These are phyloP conservation scores for Arthromyces matolae DNA, from an alignment of 768 basidiomycete genomes.

Conservation along the genomic window DNA sequence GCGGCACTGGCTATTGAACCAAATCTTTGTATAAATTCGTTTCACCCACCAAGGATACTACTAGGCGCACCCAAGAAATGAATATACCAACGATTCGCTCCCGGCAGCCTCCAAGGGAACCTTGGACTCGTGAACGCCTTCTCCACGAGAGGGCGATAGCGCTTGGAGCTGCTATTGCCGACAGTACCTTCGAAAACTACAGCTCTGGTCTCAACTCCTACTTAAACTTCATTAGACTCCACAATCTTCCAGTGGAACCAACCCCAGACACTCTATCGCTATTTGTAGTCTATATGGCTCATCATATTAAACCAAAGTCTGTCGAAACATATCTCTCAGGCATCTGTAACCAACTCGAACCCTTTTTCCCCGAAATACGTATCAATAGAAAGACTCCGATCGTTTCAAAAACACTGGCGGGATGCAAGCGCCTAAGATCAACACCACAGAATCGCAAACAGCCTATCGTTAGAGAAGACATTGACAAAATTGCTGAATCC, in stretches of 20 bases:
- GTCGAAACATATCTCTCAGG: slow-evolving; percentile 35
- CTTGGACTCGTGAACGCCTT: slow-evolving; percentile 26
- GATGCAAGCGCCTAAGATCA: too few species aligned
- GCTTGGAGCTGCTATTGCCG: slow-evolving; percentile 19
- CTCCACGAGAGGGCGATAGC: slow-evolving; percentile 21
- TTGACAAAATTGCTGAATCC: neutral
- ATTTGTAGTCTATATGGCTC: slow-evolving; percentile 31
- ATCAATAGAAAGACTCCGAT: slow-evolving; percentile 17
- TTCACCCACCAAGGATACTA: neutral
- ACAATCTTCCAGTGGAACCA: slow-evolving; percentile 32
- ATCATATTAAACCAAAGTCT: slow-evolving; percentile 33
- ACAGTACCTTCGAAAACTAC: slow-evolving; percentile 23
- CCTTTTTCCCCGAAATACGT: slow-evolving; percentile 23
- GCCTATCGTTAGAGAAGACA: slow-evolving; percentile 13
- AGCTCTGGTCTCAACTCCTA: slow-evolving; percentile 33
- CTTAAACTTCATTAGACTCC: slow-evolving; percentile 27
- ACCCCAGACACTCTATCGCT: slow-evolving; percentile 34
- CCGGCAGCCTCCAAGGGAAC: slow-evolving; percentile 19
- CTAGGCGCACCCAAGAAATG: slow-evolving; percentile 12
- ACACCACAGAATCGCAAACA: slow-evolving; percentile 19
- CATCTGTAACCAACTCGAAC: too few species aligned
- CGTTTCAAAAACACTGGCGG: slow-evolving; percentile 23
- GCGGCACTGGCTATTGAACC: neutral
- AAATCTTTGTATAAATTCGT: too few species aligned
- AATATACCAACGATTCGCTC: slow-evolving; percentile 5